Conservation (phyloP, 345 rosid species). For the Geranium brycei region DNA sequence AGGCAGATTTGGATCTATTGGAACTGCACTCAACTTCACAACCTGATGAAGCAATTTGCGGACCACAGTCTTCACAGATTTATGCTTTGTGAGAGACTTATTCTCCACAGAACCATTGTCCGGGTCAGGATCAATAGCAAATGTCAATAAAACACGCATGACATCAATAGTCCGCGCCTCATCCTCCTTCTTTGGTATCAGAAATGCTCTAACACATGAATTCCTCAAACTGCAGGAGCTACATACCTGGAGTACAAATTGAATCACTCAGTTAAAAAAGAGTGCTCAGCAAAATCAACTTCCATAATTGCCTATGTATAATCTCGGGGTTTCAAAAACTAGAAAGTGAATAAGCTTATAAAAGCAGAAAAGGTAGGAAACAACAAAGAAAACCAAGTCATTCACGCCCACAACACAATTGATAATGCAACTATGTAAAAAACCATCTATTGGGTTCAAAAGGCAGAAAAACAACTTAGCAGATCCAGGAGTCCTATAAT, state of each 20-base stretch:
- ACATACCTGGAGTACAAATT: constrained; percentile 53
- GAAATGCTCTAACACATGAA: constrained; percentile 75
- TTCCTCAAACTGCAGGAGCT: constrained; percentile 87
- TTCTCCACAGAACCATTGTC: constrained; percentile 41
- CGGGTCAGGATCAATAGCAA: constrained; percentile 59
- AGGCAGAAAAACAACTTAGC: no score
- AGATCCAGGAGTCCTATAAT: no score
- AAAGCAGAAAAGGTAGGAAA: no score
- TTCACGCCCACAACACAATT: no score
- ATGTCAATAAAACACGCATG: constrained; percentile 66
- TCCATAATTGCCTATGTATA: neutral
- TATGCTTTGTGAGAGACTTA: constrained; percentile 53
- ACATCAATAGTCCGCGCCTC: constrained; percentile 82
- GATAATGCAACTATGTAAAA: no score
- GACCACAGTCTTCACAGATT: constrained; percentile 63
- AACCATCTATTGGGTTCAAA: no score
- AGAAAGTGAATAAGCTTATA: neutral
- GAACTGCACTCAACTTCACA: constrained; percentile 79
- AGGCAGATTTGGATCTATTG: constrained; percentile 87
- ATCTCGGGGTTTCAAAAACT: neutral
- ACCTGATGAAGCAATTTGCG: constrained; percentile 80
- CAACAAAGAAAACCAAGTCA: no score
- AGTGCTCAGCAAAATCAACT: neutral
- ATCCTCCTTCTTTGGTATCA: constrained; percentile 79
- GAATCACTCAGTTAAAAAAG: neutral